A percentile compares a stretch with the other conserved stretches of the same genome.
Conservation (phyloP, 169 alveolate genomes). For the Eimeria zaria region DNA sequence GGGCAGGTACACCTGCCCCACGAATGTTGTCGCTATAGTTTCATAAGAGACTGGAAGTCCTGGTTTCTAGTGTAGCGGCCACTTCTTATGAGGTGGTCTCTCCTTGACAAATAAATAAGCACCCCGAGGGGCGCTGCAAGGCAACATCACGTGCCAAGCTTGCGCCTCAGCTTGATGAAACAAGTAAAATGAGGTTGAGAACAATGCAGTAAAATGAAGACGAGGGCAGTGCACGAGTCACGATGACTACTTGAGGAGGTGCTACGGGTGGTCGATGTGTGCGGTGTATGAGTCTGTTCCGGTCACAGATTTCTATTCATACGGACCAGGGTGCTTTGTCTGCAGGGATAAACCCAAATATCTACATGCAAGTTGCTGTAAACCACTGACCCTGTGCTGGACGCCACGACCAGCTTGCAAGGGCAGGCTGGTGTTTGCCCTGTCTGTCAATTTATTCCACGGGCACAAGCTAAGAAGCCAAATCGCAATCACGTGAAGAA, state of each 20-base stretch:
- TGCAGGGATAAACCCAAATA: neutral
- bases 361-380: neutral
- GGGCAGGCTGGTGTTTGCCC: neutral
- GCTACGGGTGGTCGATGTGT: neutral
- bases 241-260: neutral
- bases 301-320: neutral
- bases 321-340: neutral
- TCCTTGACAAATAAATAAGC: too few relatives aligned
- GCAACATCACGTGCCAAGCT: too few relatives aligned
- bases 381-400: neutral
- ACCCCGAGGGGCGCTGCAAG: too few relatives aligned
- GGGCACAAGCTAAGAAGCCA: neutral
- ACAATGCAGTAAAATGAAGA: too few relatives aligned
- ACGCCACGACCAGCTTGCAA: too few relatives aligned
- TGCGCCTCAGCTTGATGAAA: too few relatives aligned
- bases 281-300: neutral
- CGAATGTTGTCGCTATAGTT: neutral
- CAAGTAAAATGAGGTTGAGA: too few relatives aligned
- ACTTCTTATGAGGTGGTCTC: too few relatives aligned
- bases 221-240: neutral
- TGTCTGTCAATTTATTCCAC: neutral
- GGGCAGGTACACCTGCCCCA: neutral
- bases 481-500: neutral
- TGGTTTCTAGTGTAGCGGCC: neutral
- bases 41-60: neutral